These are phyloP conservation scores for Aristolochia fimbriata DNA, from an alignment of 164 flowering plant genomes.

Conservation along the genomic window DNA sequence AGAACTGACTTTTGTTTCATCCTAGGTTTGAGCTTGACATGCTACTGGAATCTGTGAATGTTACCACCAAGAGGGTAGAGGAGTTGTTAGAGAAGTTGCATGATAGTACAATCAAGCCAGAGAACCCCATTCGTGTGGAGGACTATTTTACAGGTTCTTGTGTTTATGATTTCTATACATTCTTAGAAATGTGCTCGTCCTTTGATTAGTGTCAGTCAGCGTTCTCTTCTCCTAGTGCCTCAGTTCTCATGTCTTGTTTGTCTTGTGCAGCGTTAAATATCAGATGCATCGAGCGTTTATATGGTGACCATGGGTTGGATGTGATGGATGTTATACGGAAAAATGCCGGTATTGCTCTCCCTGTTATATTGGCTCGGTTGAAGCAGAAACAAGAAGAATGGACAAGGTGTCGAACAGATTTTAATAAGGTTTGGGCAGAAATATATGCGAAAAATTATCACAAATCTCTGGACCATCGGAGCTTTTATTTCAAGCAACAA, in stretches of 20 bases:
- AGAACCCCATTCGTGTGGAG: constrained; percentile 51
- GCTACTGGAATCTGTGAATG: constrained; percentile 83
- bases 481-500: constrained; percentile 98
- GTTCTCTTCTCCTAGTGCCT: background rate
- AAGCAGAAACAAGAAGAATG: constrained; percentile 98
- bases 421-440: constrained; percentile 94
- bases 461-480: constrained; percentile 92
- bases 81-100: constrained; percentile 67
- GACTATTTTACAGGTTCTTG: constrained; percentile 63
- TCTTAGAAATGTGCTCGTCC: background rate
- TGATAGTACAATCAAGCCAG: constrained; percentile 35
- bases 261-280: constrained; percentile 54
- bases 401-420: constrained; percentile 81
- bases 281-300: constrained; percentile 88
- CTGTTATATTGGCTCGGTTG: constrained; percentile 75
- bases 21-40: constrained; percentile 93
- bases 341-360: constrained; percentile 75
- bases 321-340: constrained; percentile 81
- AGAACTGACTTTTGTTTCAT: background rate
- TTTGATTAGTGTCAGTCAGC: background rate
- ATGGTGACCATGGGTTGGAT: constrained; percentile 97
- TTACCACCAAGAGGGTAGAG: constrained; percentile 73
- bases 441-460: constrained; percentile 81
- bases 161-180: background rate
- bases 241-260: constrained; percentile 4